Evolutionary conservation across 139 green algal genomes (phyloP), one percentile per base, ranked within the genome.

Genomic region (Coelastrella sp.): DNA sequence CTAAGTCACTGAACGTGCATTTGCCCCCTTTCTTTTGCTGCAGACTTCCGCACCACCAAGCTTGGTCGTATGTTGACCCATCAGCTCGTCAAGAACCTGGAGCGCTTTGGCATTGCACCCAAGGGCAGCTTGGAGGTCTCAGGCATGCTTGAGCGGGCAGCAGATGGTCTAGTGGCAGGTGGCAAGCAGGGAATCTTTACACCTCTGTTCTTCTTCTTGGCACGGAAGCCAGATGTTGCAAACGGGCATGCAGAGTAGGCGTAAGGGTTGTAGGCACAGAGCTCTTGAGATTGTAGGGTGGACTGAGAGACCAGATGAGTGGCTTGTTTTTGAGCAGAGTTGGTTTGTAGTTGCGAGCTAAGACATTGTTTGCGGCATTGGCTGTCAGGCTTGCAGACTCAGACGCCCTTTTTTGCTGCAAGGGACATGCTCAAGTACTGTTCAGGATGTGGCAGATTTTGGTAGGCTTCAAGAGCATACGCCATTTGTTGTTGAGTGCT

Each of bases 131-230:
- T 93, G 11, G 86, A 94, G 32, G 90, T 92, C 6, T 88, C 77
- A 7, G 68, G 74, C 61, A 96, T 97, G 73, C 90, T 97, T 64
- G 93, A 97, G 93, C 93, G 91, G 59, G 95, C 92, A 47, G 93
- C 95, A 10, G 93, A 96, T 75, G 95, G 87, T 11, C 92, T 97
- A 4, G 91, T 96, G 20, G 92, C 87, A 16, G 95, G 94, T 56
- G 95, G 95, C 16, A 95, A 94, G 92, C 56, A 78, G 74, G 91
- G 89, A 68, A 92, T 93, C 23, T 96, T 95, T 89, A 96, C 94
- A 5, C 91, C 92, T 0, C 92, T 96, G 85, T 96, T 93, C 92
- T 94, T 95, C 77, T 93, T 95, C 81, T 59, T 95, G 10, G 94
- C 81, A 3, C 86, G 90, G 20, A 96, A 96, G 84, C 93, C 93